Evolutionary conservation across 140 eudicot genomes (phyloP), one percentile per base, ranked within the genome.

Genomic region (Erigeron philadelphicus): DNA sequence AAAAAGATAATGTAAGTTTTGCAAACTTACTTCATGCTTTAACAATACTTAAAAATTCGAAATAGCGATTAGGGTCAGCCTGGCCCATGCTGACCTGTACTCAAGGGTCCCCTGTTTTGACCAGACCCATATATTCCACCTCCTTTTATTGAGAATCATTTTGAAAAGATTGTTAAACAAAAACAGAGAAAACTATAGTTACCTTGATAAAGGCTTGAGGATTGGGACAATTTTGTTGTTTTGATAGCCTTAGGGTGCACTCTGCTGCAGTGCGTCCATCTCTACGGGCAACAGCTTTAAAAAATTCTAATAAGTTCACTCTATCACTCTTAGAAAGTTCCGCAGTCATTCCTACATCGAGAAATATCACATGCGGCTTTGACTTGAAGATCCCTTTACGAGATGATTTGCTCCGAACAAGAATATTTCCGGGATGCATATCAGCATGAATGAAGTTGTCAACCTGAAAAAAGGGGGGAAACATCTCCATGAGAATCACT

Each of bases 351-450:
- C 99, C 99, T 9, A 89, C 99, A 75, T 94, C 99, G 81, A 94
- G 83, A 72, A 94, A 94, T 68, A 94, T 73, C 19, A 94, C 89
- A 79, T 94, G 99, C n/a, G 99, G 99, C 85, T 89, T 94, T 7
- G 95, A 83, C 64, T 89, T 94, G 77, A 85, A 82, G 11, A 80
- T 73, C 70, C 81, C 71, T 64, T 84, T 89, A 43, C 84, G 79
- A 42, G 95, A 71, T 18, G 94, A 74, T 79, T 80, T 89, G 78
- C 63, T 77, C 50, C 99, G 79, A 16, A 94, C 99, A 68, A 94
- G 97, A 43, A 94, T 94, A 73, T 94, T 94, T 73, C 99, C 99
- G 43, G 99, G 99, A 82, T 94, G 99, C 99, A 94, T 94, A 81
- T 94, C 99, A 46, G 99, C 99, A 79, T 94, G 99, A 72, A 94